phyloP scores from a whole-genome alignment of 805 yeast genomes.

The Vanderwaltozyma tropicalis region DNA sequence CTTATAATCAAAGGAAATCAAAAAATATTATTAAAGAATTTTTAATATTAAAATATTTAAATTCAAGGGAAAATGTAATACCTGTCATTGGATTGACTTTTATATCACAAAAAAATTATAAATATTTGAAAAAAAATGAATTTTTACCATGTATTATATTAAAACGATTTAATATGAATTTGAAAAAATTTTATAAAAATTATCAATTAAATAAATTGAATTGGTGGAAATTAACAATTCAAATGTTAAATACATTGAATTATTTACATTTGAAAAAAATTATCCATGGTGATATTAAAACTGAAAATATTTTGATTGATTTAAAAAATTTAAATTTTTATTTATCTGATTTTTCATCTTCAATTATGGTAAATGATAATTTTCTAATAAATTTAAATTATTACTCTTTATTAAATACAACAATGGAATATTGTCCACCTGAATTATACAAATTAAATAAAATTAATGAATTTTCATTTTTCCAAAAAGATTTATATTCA shows the following conservation, averaged over 20 bases:
- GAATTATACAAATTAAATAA: constrained; percentile 5
- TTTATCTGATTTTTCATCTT: constrained; percentile 15
- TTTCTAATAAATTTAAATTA: background rate
- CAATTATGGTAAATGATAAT: background rate
- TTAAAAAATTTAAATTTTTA: constrained; percentile 2
- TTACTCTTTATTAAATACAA: constrained; percentile 3
- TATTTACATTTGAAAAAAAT: constrained; percentile 6
- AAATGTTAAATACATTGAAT: constrained; percentile 5
- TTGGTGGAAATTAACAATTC: constrained; percentile 9
- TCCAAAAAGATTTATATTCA: constrained; percentile 11
- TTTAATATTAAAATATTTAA: constrained; percentile 4
- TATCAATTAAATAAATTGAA: background rate
- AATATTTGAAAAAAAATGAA: constrained; percentile 3
- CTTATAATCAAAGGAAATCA: constrained; percentile 7
- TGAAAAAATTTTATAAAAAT: constrained; percentile 6
- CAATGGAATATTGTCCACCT: constrained; percentile 17
- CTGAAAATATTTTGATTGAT: constrained; percentile 12
- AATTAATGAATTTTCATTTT: background rate
- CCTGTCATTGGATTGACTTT: constrained; percentile 3
- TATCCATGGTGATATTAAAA: constrained; percentile 16
- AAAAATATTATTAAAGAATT: constrained; percentile 9
- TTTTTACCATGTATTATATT: constrained; percentile 10
- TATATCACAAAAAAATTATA: constrained; percentile 3
- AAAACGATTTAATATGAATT: constrained; percentile 6
- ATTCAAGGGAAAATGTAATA: background rate